A percentile compares a stretch with the other conserved stretches of the same genome.
Evolutionary conservation across 2,329 filamentous ascomycete species (phyloP).

Genomic region (Aspergillus calidoustus): DNA sequence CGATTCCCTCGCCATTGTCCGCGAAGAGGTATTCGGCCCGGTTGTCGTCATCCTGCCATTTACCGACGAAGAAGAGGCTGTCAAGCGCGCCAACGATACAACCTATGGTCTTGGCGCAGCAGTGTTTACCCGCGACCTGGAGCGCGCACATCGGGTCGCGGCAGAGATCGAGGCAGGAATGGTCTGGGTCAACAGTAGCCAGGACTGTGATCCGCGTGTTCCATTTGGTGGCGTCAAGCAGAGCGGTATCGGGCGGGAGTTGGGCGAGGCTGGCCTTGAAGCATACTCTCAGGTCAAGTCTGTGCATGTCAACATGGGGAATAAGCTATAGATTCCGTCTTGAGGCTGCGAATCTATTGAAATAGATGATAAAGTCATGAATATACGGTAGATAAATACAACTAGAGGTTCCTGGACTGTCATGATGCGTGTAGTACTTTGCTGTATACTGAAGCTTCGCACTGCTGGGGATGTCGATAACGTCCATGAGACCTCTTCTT

Average conservation of each 20-base stretch:
- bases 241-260: constrained; percentile 56
- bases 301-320: constrained; percentile 48
- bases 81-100: constrained; percentile 45
- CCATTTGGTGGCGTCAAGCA: constrained; percentile 53
- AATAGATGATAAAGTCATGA: not conserved
- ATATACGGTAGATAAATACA: not conserved
- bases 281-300: constrained; percentile 47
- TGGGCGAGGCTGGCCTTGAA: constrained; percentile 47
- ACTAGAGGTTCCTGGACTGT: too few relatives aligned
- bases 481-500: too few relatives aligned
- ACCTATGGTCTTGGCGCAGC: constrained; percentile 49
- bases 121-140: constrained; percentile 49
- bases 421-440: too few relatives aligned
- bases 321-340: constrained; percentile 24
- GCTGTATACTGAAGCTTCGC: too few relatives aligned
- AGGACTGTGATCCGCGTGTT: constrained; percentile 47
- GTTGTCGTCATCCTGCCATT: constrained; percentile 48
- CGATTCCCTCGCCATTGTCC: constrained; percentile 43
- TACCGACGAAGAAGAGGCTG: constrained; percentile 44
- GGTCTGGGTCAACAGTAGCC: constrained; percentile 53
- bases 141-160: constrained; percentile 48
- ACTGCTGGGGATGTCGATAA: too few relatives aligned
- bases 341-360: too few relatives aligned
- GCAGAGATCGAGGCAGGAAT: constrained; percentile 51
- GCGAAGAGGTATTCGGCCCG: constrained; percentile 52